Conservation (phyloP, 371 early-diverging fungal species). For the Apophysomyces ossiformis region DNA sequence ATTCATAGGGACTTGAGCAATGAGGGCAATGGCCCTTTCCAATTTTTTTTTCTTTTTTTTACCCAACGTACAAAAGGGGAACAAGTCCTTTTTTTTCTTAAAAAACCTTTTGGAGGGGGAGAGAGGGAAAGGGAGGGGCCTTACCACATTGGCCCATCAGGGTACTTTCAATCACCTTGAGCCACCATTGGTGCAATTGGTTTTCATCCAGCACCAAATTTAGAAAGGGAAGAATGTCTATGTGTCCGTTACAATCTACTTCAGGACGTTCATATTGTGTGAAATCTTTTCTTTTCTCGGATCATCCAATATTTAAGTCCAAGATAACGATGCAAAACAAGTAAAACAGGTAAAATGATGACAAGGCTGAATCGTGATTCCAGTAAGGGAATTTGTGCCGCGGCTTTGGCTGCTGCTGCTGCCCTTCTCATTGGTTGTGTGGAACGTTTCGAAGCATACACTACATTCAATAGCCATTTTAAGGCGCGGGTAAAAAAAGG, state of each 20-base stretch:
- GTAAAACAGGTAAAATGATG: background rate
- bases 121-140: background rate
- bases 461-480: background rate
- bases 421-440: background rate
- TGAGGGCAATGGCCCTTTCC: slow-evolving; percentile 1
- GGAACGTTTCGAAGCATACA: background rate
- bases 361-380: background rate
- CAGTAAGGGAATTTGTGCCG: background rate
- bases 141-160: slow-evolving; percentile 17
- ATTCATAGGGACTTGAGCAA: slow-evolving; percentile 2
- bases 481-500: background rate
- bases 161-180: slow-evolving; percentile 11
- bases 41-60: too few relatives aligned
- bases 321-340: background rate
- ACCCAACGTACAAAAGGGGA: too few relatives aligned
- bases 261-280: background rate
- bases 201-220: background rate
- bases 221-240: background rate
- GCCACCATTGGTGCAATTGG: slow-evolving; percentile 14
- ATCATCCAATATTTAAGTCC: background rate
- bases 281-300: background rate
- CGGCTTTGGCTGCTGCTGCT: too few relatives aligned
- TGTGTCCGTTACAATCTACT: background rate
- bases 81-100: too few relatives aligned
- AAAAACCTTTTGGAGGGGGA: too few relatives aligned